Base-by-base conservation (phyloP, 2,329 filamentous ascomycete genomes). In the Microdochium nivale region DNA sequence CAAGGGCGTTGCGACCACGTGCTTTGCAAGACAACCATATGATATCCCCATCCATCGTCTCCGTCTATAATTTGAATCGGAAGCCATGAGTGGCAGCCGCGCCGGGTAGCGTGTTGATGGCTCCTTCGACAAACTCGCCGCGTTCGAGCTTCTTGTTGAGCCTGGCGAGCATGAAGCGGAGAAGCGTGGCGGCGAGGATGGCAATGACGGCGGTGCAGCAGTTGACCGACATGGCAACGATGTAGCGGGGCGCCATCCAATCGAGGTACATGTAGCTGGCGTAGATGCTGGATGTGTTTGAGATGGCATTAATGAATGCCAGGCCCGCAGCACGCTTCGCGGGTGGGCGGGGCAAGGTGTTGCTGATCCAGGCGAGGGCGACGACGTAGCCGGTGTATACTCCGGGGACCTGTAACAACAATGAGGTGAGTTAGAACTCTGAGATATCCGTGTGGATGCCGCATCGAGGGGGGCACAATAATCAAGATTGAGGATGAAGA, bases 221-320 rank as follows among this genome's bases (percentile, higher is more conserved):
- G 65, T 88, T 87, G 49, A 88, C 83, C 5, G 75, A 73, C 69
- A 90, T 84, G 3, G 86, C 84, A 16, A 80, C 69, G 4, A 79
- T 65, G 56, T 74, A 76, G 48, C 62, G 65, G 10, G 71, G 71
- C 19, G 58, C 65, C 48, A 69, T 70, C 33, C 60, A 65, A 54
- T 79, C 70, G 16, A 78, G 78, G 58, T 88, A 88, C 75, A 87
- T 79, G 59, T 86, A 87, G 52, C 73, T 77, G 0, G 83, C 81
- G 60, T 86, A 90, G 56, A 91, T 90, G 48, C 77, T 82, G 43
- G 80, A 80, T 11, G 77, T 74, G 63, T 91, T 90, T 19, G 78
- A 80, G 10, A 88, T 74, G 2, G 84, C 83, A 62, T 92, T 92
- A 67, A 91, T 88, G 55, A 86, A 83, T 1, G 87, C 88, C 4